Evolutionary conservation across 116 monocot genomes (phyloP), one percentile per base, ranked within the genome.

Genomic region (Dioscorea cayenensis): DNA sequence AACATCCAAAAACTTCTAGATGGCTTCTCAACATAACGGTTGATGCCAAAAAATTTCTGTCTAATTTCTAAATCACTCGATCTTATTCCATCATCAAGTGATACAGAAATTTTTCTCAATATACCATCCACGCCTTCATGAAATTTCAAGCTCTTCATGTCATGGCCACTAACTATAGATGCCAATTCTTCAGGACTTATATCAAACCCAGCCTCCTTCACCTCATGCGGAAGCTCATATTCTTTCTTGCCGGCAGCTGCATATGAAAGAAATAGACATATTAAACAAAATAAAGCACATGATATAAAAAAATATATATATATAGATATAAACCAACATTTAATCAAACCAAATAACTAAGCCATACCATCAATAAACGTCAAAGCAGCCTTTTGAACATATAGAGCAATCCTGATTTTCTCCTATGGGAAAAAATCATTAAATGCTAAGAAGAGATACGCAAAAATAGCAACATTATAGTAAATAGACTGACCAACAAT

Each of bases 371-470:
- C 83, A 49, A 88, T 81, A 71, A 92, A 92, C 60, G 69, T 72
- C 14, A 83, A 69, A 59, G 92, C 92, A 69, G 92, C 92, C 77
- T 74, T 85, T 64, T 85, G 78, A 14, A 87, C 87, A 66, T 73
- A 83, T 22, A 92, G 67, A 35, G 83, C 85, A 59, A 88, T 75
- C 63, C 90, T 77, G 36, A 90, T 66, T 43, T 79, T 84, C 67
- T 90, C 90, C 90, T 90, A 77, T 0, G 51, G 38, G 9, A 36
- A 32, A 32, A 50, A 64, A 6, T 20, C 4, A 55, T 18, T n/a
- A 3, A 55, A 55, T 11, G 16, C 10, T 55, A 55, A 55, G 16
- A 55, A 55, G 55, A 16, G 55, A 55, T 55, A n/a, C 0, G n/a
- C 16, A n/a, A 16, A 55, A 55, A n/a, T n/a, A 55, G n/a, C 19